Evolutionary conservation across 495 filamentous ascomycete species (phyloP), one percentile per base, ranked within the genome.

Genomic region (Collariella sp.): DNA sequence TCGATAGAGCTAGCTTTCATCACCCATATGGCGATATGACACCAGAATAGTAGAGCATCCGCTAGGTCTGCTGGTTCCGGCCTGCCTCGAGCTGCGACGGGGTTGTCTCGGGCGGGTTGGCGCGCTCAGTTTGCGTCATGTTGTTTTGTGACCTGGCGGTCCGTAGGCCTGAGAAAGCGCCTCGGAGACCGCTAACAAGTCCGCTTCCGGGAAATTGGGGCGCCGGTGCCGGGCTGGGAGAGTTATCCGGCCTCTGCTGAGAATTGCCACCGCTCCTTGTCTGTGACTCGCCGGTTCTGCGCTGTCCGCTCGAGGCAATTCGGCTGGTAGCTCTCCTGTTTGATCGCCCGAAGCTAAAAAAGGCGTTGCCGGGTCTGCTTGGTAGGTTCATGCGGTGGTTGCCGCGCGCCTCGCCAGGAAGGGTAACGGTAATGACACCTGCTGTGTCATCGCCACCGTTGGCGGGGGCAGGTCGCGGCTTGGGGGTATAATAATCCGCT

Each of bases 401-500:
- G 33, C 22, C 29, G 42, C 66, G 67, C 10, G 56, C 36, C 39
- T 65, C 59, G 41, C 33, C 46, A 5, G 61, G 44, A 3, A 66
- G 40, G 2, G 55, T 54, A 18, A 64, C 65, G 15, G 60, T 50
- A n/a, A 64, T 62, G 36, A 63, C 56, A 20, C 46, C 41, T 11
- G 56, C 48, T 13, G 55, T 60, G 20, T 60, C 62, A 29, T 66
- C 64, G 23, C 59, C 67, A 22, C 66, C 61, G 7, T 73, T 70
- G 9, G 66, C 58, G 16, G 64, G 65, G 12, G 65, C 56, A 1
- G 71, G 63, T 6, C 86, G 85, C 18, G 87, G 87, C 65, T 95
- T 95, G 0, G 90, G 89, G 34, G 87, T 81, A 67, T 94, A 97
- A 69, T 96, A 98, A 58, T 96, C 90, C 34, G 88, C 84, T 72